Evolutionary conservation across 2,329 filamentous ascomycete genomes (phyloP).

Genomic region (Aureobasidium vineae): DNA sequence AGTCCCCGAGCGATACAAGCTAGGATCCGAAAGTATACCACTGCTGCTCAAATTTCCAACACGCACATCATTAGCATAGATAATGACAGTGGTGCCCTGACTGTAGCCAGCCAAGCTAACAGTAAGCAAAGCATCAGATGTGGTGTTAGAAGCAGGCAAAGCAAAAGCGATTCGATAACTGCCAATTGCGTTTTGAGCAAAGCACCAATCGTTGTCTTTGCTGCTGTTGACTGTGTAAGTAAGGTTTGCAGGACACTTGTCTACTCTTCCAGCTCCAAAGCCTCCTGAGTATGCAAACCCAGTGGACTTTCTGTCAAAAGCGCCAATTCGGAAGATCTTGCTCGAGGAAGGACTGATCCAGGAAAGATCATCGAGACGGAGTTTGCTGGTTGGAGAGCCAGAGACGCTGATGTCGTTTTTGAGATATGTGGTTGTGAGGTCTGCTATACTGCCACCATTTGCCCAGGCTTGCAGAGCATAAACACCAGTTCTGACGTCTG

Average conservation of each 20-base stretch:
- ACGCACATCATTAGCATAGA: conserved; percentile 45
- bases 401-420: conserved; percentile 18
- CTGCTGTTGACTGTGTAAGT: conserved; percentile 23
- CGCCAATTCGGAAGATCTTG: conserved; percentile 25
- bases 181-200: conserved; percentile 24
- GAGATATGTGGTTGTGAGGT: conserved; percentile 17
- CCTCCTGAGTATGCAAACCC: conserved; percentile 19
- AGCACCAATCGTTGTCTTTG: conserved; percentile 20
- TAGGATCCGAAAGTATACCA: conserved; percentile 45
- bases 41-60: conserved; percentile 46
- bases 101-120: conserved; percentile 50
- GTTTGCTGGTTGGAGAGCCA: background rate
- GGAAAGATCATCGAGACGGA: background rate
- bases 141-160: background rate
- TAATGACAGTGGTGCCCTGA: conserved; percentile 42
- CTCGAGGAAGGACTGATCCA: background rate
- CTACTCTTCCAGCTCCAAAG: conserved; percentile 22
- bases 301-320: conserved; percentile 21
- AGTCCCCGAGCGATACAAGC: conserved; percentile 51
- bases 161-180: conserved; percentile 19
- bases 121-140: conserved; percentile 40
- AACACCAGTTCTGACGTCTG: conserved; percentile 17
- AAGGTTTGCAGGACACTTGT: conserved; percentile 22
- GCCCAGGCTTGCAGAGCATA: conserved; percentile 27
- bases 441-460: conserved; percentile 17